A percentile compares a stretch with the other conserved stretches of the same genome.
Conservation (phyloP, 2,329 filamentous ascomycete species). For the Aspergillus fischeri region DNA sequence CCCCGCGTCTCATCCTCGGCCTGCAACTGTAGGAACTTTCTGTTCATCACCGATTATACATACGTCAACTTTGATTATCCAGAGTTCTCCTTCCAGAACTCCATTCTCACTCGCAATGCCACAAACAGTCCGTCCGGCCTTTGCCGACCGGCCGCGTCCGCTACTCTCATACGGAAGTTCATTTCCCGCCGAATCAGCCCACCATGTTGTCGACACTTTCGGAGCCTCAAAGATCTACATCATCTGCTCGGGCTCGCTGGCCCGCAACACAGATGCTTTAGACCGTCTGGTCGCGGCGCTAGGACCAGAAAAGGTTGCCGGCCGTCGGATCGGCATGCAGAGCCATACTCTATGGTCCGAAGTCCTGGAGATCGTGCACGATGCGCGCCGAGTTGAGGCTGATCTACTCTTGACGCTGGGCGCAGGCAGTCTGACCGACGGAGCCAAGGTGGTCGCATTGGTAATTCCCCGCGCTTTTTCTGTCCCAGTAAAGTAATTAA, state of each 20-base stretch:
- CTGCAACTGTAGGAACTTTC: neutral
- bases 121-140: conserved; percentile 37
- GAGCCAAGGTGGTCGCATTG: conserved; percentile 50
- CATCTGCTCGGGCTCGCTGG: conserved; percentile 49
- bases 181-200: conserved; percentile 43
- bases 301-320: conserved; percentile 36
- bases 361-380: conserved; percentile 45
- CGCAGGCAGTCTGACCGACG: conserved; percentile 54
- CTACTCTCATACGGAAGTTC: conserved; percentile 47
- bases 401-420: conserved; percentile 55
- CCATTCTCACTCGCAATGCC: conserved; percentile 12
- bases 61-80: neutral
- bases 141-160: conserved; percentile 34
- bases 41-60: neutral
- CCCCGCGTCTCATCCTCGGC: neutral
- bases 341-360: conserved; percentile 54
- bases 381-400: conserved; percentile 34
- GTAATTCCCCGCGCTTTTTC: conserved; percentile 18
- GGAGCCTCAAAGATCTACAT: conserved; percentile 47
- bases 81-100: neutral
- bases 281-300: conserved; percentile 40
- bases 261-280: conserved; percentile 45
- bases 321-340: conserved; percentile 48
- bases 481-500: neutral
- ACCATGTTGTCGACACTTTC: conserved; percentile 45